Evolutionary conservation across 225 moss, liverwort and hornwort species (phyloP).

Genomic region (Polytrichum formosum): DNA sequence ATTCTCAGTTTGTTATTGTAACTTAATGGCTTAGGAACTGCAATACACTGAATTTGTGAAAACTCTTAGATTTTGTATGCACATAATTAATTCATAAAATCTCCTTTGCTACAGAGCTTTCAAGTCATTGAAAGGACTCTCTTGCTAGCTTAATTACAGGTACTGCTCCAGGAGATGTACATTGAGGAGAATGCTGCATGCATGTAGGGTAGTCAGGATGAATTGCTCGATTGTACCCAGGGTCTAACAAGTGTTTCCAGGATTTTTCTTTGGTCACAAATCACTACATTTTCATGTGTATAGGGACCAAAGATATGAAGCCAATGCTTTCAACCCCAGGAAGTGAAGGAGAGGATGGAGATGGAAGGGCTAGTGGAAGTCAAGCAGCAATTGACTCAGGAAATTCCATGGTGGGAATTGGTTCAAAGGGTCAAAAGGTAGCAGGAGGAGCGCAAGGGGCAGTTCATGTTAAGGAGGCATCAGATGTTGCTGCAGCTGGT

Average conservation of each 20-base stretch:
- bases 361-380: constrained; percentile 58
- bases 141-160: not conserved
- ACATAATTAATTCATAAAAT: no score
- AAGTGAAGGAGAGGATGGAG: constrained; percentile 66
- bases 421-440: constrained; percentile 71
- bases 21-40: no score
- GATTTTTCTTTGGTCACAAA: no score
- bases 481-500: constrained; percentile 41
- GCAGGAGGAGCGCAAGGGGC: constrained; percentile 67
- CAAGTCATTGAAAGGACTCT: not conserved
- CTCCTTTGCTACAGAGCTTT: no score
- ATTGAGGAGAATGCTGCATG: no score
- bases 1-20: not conserved
- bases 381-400: constrained; percentile 57
- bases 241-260: no score
- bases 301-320: constrained; percentile 68
- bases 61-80: no score
- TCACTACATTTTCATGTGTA: not conserved
- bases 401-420: constrained; percentile 41
- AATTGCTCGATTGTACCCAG: no score
- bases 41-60: no score
- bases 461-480: constrained; percentile 52
- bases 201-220: no score
- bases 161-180: no score
- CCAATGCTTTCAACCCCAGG: constrained; percentile 62